phyloP scores from a whole-genome alignment of 768 basidiomycete genomes.

The Mycena kentingensis region DNA sequence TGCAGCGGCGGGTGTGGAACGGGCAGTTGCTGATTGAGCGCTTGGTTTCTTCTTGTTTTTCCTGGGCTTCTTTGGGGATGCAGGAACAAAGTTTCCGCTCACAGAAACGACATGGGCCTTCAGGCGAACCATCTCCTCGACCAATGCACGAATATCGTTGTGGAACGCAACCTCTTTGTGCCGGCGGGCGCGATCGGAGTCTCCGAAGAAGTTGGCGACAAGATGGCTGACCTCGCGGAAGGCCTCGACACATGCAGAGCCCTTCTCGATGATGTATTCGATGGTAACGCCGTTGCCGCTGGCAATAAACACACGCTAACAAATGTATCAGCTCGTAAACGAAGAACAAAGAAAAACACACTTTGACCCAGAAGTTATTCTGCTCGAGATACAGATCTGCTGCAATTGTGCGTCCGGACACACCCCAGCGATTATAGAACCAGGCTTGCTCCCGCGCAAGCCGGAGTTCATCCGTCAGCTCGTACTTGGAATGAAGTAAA shows the following conservation, averaged over 20 bases:
- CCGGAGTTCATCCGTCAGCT: conserved; percentile 16
- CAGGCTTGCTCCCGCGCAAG: conserved; percentile 26
- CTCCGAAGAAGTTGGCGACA: conserved; percentile 25
- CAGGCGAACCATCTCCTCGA: conserved; percentile 22
- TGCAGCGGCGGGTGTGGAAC: background rate
- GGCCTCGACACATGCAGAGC: conserved; percentile 33
- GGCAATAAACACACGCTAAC: conserved; percentile 28
- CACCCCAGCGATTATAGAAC: conserved; percentile 34
- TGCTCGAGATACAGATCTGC: conserved; percentile 36
- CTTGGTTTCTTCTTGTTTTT: conserved; percentile 11
- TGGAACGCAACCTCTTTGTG: conserved; percentile 26
- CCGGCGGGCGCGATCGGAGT: conserved; percentile 22
- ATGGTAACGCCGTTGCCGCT: conserved; percentile 28
- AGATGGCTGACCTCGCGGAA: conserved; percentile 27
- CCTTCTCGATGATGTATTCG: conserved; percentile 30
- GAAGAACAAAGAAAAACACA: conserved; percentile 6
- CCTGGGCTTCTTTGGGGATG: conserved; percentile 7
- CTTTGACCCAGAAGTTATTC: conserved; percentile 32
- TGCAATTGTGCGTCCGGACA: conserved; percentile 27
- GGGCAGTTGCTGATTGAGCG: no score
- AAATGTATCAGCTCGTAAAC: background rate
- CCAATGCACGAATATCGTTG: conserved; percentile 26
- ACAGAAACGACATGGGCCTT: conserved; percentile 10
- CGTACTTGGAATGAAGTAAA: conserved; percentile 22
- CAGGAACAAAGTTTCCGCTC: conserved; percentile 13